These are phyloP conservation scores for Suillus weaverae DNA, from an alignment of 768 basidiomycete genomes.

Conservation along the genomic window DNA sequence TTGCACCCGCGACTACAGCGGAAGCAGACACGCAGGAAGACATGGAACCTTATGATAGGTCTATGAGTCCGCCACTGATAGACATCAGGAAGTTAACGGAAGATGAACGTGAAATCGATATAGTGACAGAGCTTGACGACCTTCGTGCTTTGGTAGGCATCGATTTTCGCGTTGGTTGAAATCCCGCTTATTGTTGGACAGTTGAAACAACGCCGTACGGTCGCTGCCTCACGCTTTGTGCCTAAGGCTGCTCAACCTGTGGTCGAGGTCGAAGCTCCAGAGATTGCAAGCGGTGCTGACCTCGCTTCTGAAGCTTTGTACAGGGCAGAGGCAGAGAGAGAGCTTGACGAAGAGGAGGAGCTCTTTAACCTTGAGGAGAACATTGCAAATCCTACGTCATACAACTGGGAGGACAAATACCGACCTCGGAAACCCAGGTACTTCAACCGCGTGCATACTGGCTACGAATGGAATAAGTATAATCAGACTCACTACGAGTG, in stretches of 20 bases:
- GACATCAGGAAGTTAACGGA: conserved; percentile 67
- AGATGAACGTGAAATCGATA: conserved; percentile 82
- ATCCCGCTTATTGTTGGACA: conserved; percentile 11
- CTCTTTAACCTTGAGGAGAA: conserved; percentile 93
- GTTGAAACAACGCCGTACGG: conserved; percentile 77
- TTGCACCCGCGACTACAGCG: conserved; percentile 33
- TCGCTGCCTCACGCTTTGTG: conserved; percentile 87
- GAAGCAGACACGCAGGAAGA: conserved; percentile 49
- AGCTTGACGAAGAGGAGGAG: conserved; percentile 95
- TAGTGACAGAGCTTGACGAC: conserved; percentile 70
- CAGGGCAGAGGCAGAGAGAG: conserved; percentile 87
- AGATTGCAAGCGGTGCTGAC: conserved; percentile 63
- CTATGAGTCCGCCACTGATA: conserved; percentile 82
- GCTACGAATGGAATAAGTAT: conserved; percentile 99
- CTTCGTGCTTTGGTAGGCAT: conserved; percentile 57
- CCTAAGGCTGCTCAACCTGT: conserved; percentile 66
- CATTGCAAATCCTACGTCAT: conserved; percentile 77
- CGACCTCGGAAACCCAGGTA: conserved; percentile 95
- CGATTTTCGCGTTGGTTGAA: conserved; percentile 6
- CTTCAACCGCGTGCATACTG: conserved; percentile 98
- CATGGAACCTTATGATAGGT: conserved; percentile 77
- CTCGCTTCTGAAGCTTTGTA: conserved; percentile 89
- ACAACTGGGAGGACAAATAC: conserved; percentile 99
- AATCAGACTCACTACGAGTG: conserved; percentile 99
- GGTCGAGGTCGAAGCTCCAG: conserved; percentile 57